Conservation (phyloP, 1,284 basidiomycete species). For the Caloboletus inedulis region DNA sequence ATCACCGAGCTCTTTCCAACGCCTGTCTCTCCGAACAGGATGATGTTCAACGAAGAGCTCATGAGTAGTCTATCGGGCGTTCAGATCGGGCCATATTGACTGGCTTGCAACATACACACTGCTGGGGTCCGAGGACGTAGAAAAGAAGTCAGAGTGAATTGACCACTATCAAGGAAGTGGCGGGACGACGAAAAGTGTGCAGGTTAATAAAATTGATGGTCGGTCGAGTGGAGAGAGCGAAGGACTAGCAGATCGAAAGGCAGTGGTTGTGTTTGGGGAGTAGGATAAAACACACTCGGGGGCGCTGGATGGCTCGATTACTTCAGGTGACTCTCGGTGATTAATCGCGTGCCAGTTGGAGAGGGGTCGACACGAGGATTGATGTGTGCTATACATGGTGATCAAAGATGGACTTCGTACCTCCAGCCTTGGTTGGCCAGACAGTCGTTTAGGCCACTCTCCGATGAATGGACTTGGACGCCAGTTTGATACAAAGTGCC, state of each 20-base stretch:
- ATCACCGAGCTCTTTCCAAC: constrained; percentile 28
- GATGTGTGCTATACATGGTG: constrained; percentile 1
- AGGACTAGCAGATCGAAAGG: background rate
- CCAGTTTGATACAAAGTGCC: no score
- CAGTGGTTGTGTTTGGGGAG: constrained; percentile 20
- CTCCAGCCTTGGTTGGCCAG: background rate
- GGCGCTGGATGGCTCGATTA: constrained; percentile 18
- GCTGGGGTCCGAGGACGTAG: background rate
- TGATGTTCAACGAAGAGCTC: constrained; percentile 24
- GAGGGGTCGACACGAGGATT: constrained; percentile 24
- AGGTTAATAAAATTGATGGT: background rate
- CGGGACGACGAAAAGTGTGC: background rate
- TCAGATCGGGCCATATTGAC: constrained; percentile 19
- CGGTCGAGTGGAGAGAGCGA: constrained; percentile 1
- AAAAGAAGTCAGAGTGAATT: background rate
- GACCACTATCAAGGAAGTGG: background rate
- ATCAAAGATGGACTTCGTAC: no score
- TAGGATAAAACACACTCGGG: background rate
- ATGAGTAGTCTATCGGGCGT: constrained; percentile 15
- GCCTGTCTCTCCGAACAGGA: constrained; percentile 28
- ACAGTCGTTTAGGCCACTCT: background rate
- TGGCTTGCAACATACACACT: constrained; percentile 12
- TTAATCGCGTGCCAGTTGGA: constrained; percentile 27
- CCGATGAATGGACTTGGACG: background rate
- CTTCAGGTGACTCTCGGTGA: constrained; percentile 23